Conservation (phyloP, 2,329 filamentous ascomycete genomes). For the Colletotrichum liaoningense region DNA sequence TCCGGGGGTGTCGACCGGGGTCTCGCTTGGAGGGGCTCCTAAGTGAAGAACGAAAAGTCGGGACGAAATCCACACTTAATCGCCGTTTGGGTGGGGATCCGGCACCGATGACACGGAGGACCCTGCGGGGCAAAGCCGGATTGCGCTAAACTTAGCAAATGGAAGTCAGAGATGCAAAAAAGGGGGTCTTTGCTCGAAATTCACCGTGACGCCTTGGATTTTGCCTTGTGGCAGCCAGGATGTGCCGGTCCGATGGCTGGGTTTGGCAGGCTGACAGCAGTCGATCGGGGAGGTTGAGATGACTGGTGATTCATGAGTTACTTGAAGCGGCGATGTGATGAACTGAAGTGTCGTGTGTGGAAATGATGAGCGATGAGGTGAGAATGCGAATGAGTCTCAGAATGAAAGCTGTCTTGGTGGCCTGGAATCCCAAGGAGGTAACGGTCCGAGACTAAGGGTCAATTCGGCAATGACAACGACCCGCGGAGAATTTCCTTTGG, state of each 20-base stretch:
- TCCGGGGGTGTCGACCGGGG: not conserved
- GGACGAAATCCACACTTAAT: conserved; percentile 3
- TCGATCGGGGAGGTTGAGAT: not conserved
- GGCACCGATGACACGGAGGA: conserved; percentile 3
- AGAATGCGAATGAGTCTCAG: not conserved
- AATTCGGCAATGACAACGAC: not conserved
- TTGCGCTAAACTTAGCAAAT: conserved; percentile 5
- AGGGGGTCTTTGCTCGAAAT: not conserved
- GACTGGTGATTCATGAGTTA: not conserved
- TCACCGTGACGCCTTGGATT: not conserved
- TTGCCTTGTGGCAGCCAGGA: conserved; percentile 2
- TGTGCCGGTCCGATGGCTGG: not conserved
- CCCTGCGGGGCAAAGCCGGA: not conserved
- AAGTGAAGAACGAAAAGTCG: not conserved
- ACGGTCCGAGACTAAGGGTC: not conserved
- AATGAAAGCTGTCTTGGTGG: not conserved
- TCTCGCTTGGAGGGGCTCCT: conserved; percentile 13
- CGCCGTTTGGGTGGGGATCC: conserved; percentile 3
- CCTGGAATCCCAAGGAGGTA: not conserved
- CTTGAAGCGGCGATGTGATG: not conserved
- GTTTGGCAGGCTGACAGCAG: not conserved
- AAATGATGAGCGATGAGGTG: not conserved
- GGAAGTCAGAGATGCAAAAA: not conserved
- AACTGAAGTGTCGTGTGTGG: not conserved
- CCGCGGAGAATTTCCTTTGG: no score